Conservation (phyloP, 2,329 filamentous ascomycete species). For the Cadophora sp. region DNA sequence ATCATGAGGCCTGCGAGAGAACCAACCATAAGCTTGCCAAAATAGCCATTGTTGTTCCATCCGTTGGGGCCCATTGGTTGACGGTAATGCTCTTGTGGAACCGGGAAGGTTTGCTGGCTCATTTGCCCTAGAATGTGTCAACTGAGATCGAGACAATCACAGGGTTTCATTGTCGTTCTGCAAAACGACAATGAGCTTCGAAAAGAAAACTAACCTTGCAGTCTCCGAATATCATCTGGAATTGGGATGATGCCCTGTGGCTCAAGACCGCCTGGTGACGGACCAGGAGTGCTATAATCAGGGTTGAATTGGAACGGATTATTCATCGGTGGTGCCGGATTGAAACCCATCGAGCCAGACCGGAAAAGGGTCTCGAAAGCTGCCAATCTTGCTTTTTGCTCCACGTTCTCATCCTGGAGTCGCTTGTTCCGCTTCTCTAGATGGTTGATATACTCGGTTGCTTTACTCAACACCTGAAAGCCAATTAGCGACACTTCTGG, state of each 20-base stretch:
- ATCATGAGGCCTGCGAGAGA: conserved; percentile 93
- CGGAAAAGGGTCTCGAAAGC: conserved; percentile 82
- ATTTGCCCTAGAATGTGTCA: conserved; percentile 29
- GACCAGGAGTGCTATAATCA: conserved; percentile 41
- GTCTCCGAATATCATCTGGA: conserved; percentile 64
- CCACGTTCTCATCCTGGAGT: conserved; percentile 79
- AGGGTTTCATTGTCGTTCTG: background rate
- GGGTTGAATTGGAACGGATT: conserved; percentile 41
- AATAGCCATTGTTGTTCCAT: conserved; percentile 64
- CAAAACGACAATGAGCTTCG: background rate
- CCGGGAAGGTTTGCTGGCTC: conserved; percentile 43
- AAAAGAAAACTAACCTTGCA: conserved; percentile 30
- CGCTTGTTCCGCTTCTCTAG: conserved; percentile 89
- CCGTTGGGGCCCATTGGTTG: conserved; percentile 58
- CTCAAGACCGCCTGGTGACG: conserved; percentile 44
- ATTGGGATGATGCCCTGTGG: conserved; percentile 68
- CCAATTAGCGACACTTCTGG: background rate
- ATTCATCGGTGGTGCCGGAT: conserved; percentile 57
- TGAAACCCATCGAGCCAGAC: conserved; percentile 69
- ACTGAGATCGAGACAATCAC: background rate
- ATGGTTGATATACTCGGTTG: conserved; percentile 94
- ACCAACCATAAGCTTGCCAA: conserved; percentile 87
- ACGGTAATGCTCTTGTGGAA: conserved; percentile 52
- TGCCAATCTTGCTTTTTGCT: conserved; percentile 78
- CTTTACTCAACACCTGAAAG: conserved; percentile 76